phyloP scores from a whole-genome alignment of 306 rosid species.

The Lithocarpus polystachyus region DNA sequence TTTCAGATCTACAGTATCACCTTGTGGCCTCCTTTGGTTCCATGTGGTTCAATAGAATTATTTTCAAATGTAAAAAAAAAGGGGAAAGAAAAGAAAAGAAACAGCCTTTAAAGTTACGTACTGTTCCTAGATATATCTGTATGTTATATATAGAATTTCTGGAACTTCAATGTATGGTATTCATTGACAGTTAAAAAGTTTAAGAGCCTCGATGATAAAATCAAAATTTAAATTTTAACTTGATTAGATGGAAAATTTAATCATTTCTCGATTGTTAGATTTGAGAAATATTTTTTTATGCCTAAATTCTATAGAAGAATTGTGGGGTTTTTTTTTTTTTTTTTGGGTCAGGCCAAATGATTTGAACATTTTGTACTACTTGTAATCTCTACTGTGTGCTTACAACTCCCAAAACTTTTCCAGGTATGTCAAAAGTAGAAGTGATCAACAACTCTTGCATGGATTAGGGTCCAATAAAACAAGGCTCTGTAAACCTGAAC shows the following conservation, averaged over 20 bases:
- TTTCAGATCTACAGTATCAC: background rate
- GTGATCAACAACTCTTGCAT: slow-evolving; percentile 71
- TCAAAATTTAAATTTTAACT: background rate
- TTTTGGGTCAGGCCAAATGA: background rate
- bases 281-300: background rate
- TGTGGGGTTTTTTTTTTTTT: background rate
- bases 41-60: no score
- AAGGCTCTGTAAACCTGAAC: slow-evolving; percentile 70
- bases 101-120: background rate
- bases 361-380: background rate
- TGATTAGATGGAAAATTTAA: background rate
- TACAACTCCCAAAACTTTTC: slow-evolving; percentile 25
- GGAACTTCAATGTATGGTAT: background rate
- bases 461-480: slow-evolving; percentile 66
- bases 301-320: background rate
- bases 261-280: background rate
- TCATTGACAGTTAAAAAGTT: background rate
- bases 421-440: slow-evolving; percentile 94
- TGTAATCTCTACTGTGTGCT: slow-evolving; percentile 9
- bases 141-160: background rate
- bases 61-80: no score
- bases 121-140: background rate
- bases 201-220: background rate
- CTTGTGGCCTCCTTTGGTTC: no score
- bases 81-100: background rate